These are phyloP conservation scores for Aegilops sharonensis DNA, from an alignment of 176 grass and related monocot genomes.

Conservation along the genomic window DNA sequence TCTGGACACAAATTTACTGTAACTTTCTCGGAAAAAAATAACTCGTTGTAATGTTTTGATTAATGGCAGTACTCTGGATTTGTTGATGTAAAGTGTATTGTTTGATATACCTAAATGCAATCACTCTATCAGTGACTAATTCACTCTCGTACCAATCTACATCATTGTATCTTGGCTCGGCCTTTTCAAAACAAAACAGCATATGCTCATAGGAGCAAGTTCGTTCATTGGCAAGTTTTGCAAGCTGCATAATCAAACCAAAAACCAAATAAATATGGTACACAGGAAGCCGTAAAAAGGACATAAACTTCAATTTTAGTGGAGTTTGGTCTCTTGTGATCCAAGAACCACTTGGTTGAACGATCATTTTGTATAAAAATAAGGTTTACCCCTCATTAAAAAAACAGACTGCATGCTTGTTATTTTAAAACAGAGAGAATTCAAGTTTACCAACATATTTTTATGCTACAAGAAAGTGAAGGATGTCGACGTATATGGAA, in stretches of 20 bases:
- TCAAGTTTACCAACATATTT: background rate
- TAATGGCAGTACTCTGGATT: background rate
- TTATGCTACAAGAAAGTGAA: background rate
- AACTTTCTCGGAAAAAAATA: background rate
- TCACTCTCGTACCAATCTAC: background rate
- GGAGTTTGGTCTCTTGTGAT: background rate
- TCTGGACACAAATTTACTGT: background rate
- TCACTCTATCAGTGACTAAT: background rate
- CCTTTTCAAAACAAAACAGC: background rate
- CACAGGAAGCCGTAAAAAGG: background rate
- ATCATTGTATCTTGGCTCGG: background rate
- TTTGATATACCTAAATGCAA: conserved; percentile 6
- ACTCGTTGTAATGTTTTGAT: background rate
- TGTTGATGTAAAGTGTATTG: background rate
- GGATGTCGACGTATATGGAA: background rate
- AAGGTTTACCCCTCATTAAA: background rate
- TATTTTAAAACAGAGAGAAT: background rate
- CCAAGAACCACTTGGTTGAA: background rate
- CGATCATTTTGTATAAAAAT: conserved; percentile 1
- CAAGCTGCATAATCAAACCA: background rate
- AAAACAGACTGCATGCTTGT: background rate
- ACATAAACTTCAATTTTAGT: background rate
- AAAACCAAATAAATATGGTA: background rate
- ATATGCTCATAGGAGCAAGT: background rate
- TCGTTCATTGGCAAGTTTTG: background rate